These are phyloP conservation scores for Logfia minima DNA, from an alignment of 129 eudicot genomes.

Conservation along the genomic window DNA sequence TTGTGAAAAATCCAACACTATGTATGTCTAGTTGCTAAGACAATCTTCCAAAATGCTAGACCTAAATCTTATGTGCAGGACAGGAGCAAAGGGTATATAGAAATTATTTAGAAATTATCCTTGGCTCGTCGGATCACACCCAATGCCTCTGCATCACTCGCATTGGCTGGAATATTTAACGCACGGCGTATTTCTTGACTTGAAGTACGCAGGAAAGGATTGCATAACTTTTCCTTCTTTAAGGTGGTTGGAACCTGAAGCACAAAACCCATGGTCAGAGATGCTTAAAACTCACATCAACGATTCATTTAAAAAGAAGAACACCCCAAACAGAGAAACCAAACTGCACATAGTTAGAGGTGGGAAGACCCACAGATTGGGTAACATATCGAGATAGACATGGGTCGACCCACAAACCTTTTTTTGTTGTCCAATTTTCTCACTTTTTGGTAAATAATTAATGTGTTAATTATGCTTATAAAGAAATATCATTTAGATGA, in stretches of 20 bases:
- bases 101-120: slow-evolving; percentile 59
- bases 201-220: slow-evolving; percentile 88
- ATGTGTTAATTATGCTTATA: too few species aligned
- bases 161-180: slow-evolving; percentile 57
- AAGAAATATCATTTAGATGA: too few species aligned
- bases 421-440: neutral
- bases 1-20: slow-evolving; percentile 24
- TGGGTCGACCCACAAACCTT: neutral
- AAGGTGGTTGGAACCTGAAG: slow-evolving; percentile 80
- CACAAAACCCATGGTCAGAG: slow-evolving; percentile 23
- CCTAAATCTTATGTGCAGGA: slow-evolving; percentile 36
- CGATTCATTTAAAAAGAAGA: neutral
- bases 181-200: slow-evolving; percentile 67
- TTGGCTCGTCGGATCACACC: slow-evolving; percentile 79
- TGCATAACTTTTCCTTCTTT: slow-evolving; percentile 72
- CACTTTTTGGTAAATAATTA: too few species aligned
- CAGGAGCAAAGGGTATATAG: slow-evolving; percentile 18
- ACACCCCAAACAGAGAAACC: neutral
- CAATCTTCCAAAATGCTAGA: slow-evolving; percentile 25
- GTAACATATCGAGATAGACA: neutral
- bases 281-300: neutral
- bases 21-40: slow-evolving; percentile 15
- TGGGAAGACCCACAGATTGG: neutral
- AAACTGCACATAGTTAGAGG: neutral
- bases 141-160: slow-evolving; percentile 75